Evolutionary conservation across 1,139 yeast species (phyloP).

Genomic region (Geotrichum phurueaensis): DNA sequence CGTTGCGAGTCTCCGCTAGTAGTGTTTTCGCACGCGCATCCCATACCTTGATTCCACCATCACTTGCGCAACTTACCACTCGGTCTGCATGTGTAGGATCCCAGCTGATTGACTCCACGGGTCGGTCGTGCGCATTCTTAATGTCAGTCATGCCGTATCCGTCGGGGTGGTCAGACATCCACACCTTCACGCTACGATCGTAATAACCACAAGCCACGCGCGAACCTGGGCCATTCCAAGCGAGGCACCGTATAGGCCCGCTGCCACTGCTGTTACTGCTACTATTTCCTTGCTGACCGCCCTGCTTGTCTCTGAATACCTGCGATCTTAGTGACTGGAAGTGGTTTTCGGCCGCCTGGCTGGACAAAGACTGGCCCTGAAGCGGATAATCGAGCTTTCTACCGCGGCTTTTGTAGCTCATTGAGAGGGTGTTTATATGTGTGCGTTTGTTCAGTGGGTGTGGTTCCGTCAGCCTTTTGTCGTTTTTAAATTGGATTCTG

Average conservation of each 20-base stretch:
- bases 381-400: constrained; percentile 2
- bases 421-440: neutral
- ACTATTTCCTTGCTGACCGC: neutral
- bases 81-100: constrained; percentile 48
- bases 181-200: constrained; percentile 28
- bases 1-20: constrained; percentile 37
- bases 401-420: neutral
- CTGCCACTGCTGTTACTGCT: neutral
- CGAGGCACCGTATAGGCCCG: constrained; percentile 13
- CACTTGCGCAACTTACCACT: constrained; percentile 57
- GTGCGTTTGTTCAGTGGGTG: neutral
- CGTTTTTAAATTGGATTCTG: neutral
- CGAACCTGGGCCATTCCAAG: constrained; percentile 30
- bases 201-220: constrained; percentile 26
- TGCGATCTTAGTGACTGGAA: constrained; percentile 10
- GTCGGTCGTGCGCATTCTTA: constrained; percentile 16
- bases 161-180: constrained; percentile 29
- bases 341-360: constrained; percentile 11
- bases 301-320: constrained; percentile 2
- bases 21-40: constrained; percentile 41
- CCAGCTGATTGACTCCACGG: constrained; percentile 53
- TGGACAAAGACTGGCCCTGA: constrained; percentile 8
- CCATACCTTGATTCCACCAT: constrained; percentile 53
- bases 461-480: neutral
- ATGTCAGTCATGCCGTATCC: constrained; percentile 23